These are phyloP conservation scores for Xylariaceae sp. DNA, from an alignment of 2,329 filamentous ascomycete genomes.

Conservation along the genomic window DNA sequence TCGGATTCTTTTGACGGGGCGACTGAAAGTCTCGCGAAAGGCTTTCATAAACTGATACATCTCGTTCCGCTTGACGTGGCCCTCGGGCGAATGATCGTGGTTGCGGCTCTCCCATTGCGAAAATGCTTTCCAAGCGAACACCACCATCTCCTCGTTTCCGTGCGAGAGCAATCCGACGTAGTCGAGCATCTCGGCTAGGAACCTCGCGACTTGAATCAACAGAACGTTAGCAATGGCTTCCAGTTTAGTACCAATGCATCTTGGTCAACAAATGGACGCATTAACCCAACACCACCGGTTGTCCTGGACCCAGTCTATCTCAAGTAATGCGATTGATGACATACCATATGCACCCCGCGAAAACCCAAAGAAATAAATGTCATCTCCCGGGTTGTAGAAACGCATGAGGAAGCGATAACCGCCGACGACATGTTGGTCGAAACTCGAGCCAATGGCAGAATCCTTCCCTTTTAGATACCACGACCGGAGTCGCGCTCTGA, in stretches of 20 bases:
- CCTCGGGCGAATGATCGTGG: conserved; percentile 39
- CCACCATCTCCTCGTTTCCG: conserved; percentile 80
- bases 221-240: conserved; percentile 3
- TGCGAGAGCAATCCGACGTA: conserved; percentile 73
- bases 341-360: conserved; percentile 59
- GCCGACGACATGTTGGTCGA: conserved; percentile 77
- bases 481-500: conserved; percentile 53
- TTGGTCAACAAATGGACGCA: no score
- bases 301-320: no score
- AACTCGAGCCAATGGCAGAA: conserved; percentile 72
- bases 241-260: neutral
- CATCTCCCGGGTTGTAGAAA: conserved; percentile 59
- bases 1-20: conserved; percentile 66
- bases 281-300: neutral
- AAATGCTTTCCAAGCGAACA: conserved; percentile 80
- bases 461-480: conserved; percentile 72
- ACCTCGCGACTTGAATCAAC: conserved; percentile 52
- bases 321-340: neutral
- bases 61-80: conserved; percentile 47
- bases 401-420: conserved; percentile 77
- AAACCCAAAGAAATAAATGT: conserved; percentile 71
- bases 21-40: conserved; percentile 75
- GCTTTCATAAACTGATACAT: conserved; percentile 72
- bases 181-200: conserved; percentile 79
- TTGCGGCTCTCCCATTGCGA: conserved; percentile 64